Evolutionary conservation across 202 grass and related monocot genomes (phyloP).

Genomic region (Miscanthus sacchariflorus): DNA sequence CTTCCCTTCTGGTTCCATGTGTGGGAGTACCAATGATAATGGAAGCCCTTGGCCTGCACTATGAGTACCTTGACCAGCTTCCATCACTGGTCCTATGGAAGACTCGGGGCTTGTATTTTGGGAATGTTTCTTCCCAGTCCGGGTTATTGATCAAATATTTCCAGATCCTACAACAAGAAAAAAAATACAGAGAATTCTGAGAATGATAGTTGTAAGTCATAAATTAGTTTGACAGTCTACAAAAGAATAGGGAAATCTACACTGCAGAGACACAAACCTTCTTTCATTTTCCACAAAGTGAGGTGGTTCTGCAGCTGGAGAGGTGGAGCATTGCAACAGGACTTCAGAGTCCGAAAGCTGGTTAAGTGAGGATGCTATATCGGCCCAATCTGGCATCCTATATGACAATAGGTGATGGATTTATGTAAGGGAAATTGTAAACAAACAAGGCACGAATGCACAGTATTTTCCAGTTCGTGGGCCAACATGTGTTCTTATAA

Average conservation of each 20-base stretch:
- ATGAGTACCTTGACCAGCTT: slow-evolving; percentile 63
- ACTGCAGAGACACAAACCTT: slow-evolving; percentile 57
- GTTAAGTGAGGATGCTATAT: slow-evolving; percentile 53
- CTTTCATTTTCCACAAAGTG: slow-evolving; percentile 94
- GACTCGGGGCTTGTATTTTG: slow-evolving; percentile 56
- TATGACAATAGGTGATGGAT: slow-evolving; percentile 26
- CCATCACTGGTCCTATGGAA: slow-evolving; percentile 64
- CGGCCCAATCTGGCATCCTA: slow-evolving; percentile 71
- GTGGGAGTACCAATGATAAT: not conserved
- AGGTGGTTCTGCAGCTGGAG: slow-evolving; percentile 81
- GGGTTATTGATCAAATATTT: slow-evolving; percentile 81
- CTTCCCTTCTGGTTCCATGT: not conserved
- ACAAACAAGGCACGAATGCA: not conserved
- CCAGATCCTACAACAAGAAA: slow-evolving; percentile 63
- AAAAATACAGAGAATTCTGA: not conserved
- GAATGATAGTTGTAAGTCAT: not conserved
- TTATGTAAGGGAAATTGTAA: slow-evolving; percentile 19
- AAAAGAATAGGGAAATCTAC: not conserved
- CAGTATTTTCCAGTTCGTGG: not conserved
- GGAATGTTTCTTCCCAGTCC: slow-evolving; percentile 82
- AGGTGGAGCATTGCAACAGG: slow-evolving; percentile 81
- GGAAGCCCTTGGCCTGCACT: not conserved
- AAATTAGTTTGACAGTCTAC: not conserved
- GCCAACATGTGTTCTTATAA: not conserved
- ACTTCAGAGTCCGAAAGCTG: slow-evolving; percentile 79